Conservation (phyloP, 192 early-diverging fungal species). For the Blastocladiella britannica region DNA sequence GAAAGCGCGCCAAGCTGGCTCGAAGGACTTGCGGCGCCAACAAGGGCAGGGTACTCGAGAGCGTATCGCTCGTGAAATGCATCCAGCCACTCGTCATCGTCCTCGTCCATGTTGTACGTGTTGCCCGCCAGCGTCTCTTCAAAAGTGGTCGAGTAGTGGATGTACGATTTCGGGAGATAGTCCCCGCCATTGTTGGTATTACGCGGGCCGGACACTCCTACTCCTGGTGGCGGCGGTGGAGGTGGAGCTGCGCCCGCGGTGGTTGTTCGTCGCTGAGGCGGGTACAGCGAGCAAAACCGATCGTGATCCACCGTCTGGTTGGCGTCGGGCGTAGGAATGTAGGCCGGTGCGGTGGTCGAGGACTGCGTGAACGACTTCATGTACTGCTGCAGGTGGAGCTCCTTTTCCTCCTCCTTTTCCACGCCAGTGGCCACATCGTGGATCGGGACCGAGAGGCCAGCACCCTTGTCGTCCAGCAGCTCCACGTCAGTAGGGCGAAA, state of each 20-base stretch:
- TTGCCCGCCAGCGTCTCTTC: slow-evolving; percentile 72
- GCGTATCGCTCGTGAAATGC: slow-evolving; percentile 16
- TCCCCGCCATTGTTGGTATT: too few species aligned
- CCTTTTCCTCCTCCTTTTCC: slow-evolving; percentile 93
- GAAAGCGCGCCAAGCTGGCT: too few species aligned
- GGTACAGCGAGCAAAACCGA: too few species aligned
- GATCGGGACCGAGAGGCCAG: too few species aligned
- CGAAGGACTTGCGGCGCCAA: too few species aligned
- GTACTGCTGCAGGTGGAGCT: slow-evolving; percentile 85
- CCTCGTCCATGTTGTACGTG: slow-evolving; percentile 79
- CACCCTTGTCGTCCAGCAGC: too few species aligned
- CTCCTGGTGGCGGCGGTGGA: too few species aligned
- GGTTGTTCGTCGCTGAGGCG: too few species aligned
- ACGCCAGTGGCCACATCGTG: slow-evolving; percentile 78
- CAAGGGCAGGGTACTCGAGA: too few species aligned
- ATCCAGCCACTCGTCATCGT: slow-evolving; percentile 50
- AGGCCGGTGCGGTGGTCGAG: slow-evolving; percentile 34
- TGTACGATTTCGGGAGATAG: slow-evolving; percentile 24
- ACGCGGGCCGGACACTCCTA: too few species aligned
- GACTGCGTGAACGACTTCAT: slow-evolving; percentile 52
- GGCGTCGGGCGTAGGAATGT: slow-evolving; percentile 89
- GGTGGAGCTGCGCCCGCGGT: too few species aligned
- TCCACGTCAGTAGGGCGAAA: too few species aligned
- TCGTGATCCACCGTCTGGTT: slow-evolving; percentile 37
- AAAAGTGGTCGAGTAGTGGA: slow-evolving; percentile 66